phyloP scores from a whole-genome alignment of 768 basidiomycete species.

The Gloeostereum incarnatum region DNA sequence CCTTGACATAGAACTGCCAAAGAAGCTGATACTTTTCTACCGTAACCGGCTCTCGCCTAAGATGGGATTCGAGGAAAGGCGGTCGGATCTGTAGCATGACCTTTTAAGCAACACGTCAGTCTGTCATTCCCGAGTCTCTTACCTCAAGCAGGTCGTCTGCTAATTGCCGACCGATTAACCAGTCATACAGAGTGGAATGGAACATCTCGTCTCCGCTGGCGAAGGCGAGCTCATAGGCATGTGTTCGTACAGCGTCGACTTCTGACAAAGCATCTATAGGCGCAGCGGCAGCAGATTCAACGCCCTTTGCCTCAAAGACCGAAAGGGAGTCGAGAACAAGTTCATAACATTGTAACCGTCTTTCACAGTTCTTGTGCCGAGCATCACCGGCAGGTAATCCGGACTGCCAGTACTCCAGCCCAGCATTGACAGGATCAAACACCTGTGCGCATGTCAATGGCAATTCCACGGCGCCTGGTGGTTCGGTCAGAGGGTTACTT shows the following conservation, averaged over 20 bases:
- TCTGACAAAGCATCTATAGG: constrained; percentile 30
- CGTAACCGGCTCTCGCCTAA: constrained; percentile 70
- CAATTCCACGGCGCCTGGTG: constrained; percentile 71
- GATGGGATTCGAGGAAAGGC: constrained; percentile 80
- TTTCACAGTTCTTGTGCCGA: constrained; percentile 46
- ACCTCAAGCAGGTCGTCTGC: constrained; percentile 91
- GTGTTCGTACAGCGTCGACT: constrained; percentile 64
- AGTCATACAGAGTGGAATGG: constrained; percentile 90
- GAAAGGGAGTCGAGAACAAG: constrained; percentile 75
- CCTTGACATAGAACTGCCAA: constrained; percentile 97
- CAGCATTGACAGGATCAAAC: constrained; percentile 67
- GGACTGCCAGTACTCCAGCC: constrained; percentile 68
- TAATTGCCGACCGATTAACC: constrained; percentile 73
- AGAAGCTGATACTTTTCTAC: constrained; percentile 81
- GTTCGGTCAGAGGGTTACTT: background rate
- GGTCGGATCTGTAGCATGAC: constrained; percentile 70
- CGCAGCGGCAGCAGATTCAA: constrained; percentile 13
- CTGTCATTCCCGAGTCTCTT: too few relatives aligned
- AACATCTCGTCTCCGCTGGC: constrained; percentile 85
- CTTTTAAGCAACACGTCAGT: background rate
- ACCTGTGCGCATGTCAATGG: constrained; percentile 77
- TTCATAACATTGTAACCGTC: constrained; percentile 68
- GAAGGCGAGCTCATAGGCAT: constrained; percentile 84
- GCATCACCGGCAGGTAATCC: constrained; percentile 50
- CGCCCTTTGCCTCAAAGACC: constrained; percentile 64